A percentile compares a stretch with the other conserved stretches of the same genome.
phyloP scores from a whole-genome alignment of 73 alveolate species.

The Uronychia binucleata region DNA sequence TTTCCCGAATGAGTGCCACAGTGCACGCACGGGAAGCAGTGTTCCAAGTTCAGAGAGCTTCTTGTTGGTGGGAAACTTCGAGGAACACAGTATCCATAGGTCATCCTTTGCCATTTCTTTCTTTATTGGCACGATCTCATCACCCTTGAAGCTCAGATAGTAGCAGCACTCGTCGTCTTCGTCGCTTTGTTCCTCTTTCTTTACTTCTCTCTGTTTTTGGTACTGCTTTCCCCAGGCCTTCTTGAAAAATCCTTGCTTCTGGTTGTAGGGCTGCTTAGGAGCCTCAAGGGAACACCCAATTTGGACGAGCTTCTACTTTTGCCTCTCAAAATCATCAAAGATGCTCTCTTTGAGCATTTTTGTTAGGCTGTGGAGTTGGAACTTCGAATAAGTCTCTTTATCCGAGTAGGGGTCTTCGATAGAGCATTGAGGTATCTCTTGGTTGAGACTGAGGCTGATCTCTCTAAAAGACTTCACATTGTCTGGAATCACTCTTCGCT shows the following conservation, averaged over 20 bases:
- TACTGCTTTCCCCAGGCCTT: background rate
- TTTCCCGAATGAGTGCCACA: constrained; percentile 27
- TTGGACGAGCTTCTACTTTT: background rate
- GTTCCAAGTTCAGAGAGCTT: constrained; percentile 15
- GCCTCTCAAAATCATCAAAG: background rate
- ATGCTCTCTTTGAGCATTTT: background rate
- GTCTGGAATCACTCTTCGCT: background rate
- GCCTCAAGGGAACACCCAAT: background rate
- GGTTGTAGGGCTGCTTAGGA: background rate
- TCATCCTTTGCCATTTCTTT: constrained; percentile 54
- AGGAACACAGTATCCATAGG: constrained; percentile 38
- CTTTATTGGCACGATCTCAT: constrained; percentile 12
- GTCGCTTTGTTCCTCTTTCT: background rate
- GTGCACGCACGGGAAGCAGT: constrained; percentile 19
- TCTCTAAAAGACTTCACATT: background rate
- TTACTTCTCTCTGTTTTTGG: background rate
- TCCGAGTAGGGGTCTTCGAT: background rate
- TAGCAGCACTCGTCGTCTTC: background rate
- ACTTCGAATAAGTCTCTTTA: background rate
- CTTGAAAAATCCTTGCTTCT: background rate
- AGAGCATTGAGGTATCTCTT: background rate
- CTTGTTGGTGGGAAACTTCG: constrained; percentile 29
- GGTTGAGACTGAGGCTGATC: background rate
- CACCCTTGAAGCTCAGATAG: constrained; percentile 33
- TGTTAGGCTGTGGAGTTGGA: background rate